These are phyloP conservation scores for Pyricularia sp. DNA, from an alignment of 2,329 filamentous ascomycete genomes.

Conservation along the genomic window DNA sequence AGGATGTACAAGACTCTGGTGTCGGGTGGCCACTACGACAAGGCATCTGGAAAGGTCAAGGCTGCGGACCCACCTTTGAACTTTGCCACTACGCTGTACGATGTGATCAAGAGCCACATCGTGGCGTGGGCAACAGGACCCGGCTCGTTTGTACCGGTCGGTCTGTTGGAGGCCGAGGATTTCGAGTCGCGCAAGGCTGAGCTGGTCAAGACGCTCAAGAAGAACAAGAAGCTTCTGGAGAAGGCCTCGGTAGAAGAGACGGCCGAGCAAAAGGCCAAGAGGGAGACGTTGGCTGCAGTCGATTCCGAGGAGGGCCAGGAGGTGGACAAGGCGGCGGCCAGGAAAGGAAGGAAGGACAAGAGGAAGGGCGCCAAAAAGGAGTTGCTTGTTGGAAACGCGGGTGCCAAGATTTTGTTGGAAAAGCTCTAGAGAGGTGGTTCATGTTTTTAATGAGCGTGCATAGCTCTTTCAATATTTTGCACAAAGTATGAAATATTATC, in stretches of 20 bases:
- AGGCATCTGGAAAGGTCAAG: slow-evolving; percentile 58
- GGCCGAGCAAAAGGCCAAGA: slow-evolving; percentile 37
- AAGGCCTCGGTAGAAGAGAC: slow-evolving; percentile 55
- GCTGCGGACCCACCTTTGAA: slow-evolving; percentile 66
- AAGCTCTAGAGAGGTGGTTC: slow-evolving; percentile 31
- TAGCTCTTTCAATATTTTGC: neutral
- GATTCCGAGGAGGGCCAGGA: slow-evolving; percentile 27
- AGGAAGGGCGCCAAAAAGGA: slow-evolving; percentile 28
- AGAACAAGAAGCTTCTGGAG: slow-evolving; percentile 62
- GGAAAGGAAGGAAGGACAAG: slow-evolving; percentile 31
- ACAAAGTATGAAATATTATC: neutral
- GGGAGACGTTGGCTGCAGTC: slow-evolving; percentile 16
- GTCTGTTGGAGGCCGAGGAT: slow-evolving; percentile 60
- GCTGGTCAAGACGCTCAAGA: slow-evolving; percentile 60
- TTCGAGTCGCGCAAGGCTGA: slow-evolving; percentile 53
- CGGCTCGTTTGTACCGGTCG: slow-evolving; percentile 79
- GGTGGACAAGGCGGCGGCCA: slow-evolving; percentile 29
- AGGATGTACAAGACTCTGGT: slow-evolving; percentile 89
- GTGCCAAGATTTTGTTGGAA: slow-evolving; percentile 50
- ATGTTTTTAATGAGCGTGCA: neutral
- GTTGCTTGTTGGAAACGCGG: slow-evolving; percentile 48
- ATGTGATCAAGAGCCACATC: slow-evolving; percentile 64
- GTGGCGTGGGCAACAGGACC: slow-evolving; percentile 78
- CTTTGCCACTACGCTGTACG: slow-evolving; percentile 77
- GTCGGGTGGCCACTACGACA: slow-evolving; percentile 80